phyloP scores from a whole-genome alignment of 495 filamentous ascomycete species.

The Friedmanniomyces simplex region DNA sequence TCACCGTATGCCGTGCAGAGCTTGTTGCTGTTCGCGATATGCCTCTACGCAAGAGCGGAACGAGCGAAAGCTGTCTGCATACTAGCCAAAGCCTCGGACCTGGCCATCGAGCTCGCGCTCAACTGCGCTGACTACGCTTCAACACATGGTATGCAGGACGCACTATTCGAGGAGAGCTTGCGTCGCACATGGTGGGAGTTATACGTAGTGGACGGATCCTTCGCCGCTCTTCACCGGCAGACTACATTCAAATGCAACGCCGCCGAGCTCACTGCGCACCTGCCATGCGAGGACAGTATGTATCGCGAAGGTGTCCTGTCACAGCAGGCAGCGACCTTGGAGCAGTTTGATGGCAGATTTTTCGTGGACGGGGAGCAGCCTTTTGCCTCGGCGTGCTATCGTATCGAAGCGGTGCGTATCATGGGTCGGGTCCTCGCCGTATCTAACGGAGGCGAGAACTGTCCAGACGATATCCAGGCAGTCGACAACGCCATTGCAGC shows the following conservation, averaged over 20 bases:
- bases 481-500: constrained; percentile 70
- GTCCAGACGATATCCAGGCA: constrained; percentile 30
- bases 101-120: constrained; percentile 66
- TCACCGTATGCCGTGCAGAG: constrained; percentile 45
- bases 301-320: constrained; percentile 43
- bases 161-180: constrained; percentile 62
- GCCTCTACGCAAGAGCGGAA: constrained; percentile 57
- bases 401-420: constrained; percentile 51
- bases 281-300: constrained; percentile 71
- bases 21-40: constrained; percentile 63
- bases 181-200: constrained; percentile 89
- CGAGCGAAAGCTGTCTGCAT: constrained; percentile 55
- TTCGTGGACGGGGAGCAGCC: constrained; percentile 45
- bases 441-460: constrained; percentile 5
- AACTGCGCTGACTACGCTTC: constrained; percentile 44
- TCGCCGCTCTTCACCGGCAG: constrained; percentile 33
- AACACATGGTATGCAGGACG: constrained; percentile 40
- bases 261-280: constrained; percentile 30
- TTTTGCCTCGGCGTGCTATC: constrained; percentile 71
- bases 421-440: constrained; percentile 62
- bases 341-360: constrained; percentile 61
- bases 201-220: constrained; percentile 59
- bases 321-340: constrained; percentile 47
- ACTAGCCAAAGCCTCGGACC: constrained; percentile 52
- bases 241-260: constrained; percentile 29